These are phyloP conservation scores for Bremia lactucae DNA, from an alignment of 352 stramenopile species.

Conservation along the genomic window DNA sequence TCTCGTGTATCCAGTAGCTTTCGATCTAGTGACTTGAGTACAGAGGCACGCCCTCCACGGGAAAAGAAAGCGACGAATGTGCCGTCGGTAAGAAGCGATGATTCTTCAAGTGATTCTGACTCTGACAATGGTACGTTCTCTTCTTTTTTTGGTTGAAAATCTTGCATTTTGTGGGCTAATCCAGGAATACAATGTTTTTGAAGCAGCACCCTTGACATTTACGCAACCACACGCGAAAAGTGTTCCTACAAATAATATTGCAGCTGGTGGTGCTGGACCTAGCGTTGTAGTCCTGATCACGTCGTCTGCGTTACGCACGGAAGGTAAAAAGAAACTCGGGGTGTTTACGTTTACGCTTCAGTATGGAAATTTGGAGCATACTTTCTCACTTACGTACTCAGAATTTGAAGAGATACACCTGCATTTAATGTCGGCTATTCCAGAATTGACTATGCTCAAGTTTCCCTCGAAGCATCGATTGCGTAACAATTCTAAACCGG, in stretches of 20 bases:
- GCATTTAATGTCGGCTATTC: conserved; percentile 26
- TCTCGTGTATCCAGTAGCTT: conserved; percentile 7
- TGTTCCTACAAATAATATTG: conserved; percentile 10
- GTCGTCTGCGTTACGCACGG: conserved; percentile 40
- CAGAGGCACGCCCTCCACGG: conserved; percentile 1
- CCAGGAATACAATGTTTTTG: too few species aligned
- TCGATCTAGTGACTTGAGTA: conserved; percentile 16
- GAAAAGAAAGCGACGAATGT: conserved; percentile 6
- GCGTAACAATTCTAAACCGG: conserved; percentile 70
- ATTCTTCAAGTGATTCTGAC: conserved; percentile 23
- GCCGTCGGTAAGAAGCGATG: conserved; percentile 12
- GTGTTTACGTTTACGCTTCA: conserved; percentile 60
- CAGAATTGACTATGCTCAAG: conserved; percentile 35
- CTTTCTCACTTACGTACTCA: conserved; percentile 52
- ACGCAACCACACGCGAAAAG: conserved; percentile 9
- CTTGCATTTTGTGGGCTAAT: too few species aligned
- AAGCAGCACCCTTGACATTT: conserved; percentile 17
- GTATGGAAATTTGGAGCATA: conserved; percentile 38
- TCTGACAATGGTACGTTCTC: conserved; percentile 18
- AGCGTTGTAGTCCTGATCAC: conserved; percentile 37
- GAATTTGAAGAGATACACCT: conserved; percentile 65
- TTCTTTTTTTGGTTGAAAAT: too few species aligned
- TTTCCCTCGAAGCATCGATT: conserved; percentile 70
- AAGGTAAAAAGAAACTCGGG: conserved; percentile 50
- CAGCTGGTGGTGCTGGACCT: conserved; percentile 12